Conservation (phyloP, 495 filamentous ascomycete species). For the Aspergillus hancockii region DNA sequence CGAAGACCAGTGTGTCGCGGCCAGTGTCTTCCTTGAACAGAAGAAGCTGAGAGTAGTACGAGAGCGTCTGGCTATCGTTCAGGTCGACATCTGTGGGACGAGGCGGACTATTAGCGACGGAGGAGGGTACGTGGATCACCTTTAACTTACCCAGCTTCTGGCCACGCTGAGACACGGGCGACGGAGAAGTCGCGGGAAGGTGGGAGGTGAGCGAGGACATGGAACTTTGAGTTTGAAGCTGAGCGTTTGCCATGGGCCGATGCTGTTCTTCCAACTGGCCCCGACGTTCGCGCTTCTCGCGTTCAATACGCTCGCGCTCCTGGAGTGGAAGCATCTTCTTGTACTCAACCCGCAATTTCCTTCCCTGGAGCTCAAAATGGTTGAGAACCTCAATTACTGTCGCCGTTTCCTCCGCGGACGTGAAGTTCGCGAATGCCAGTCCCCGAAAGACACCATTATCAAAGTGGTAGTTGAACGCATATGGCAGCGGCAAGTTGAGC, state of each 20-base stretch:
- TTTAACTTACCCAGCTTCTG: slow-evolving; percentile 61
- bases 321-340: slow-evolving; percentile 98
- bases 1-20: slow-evolving; percentile 82
- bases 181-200: slow-evolving; percentile 69
- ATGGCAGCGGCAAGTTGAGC: slow-evolving; percentile 85
- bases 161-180: slow-evolving; percentile 63
- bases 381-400: slow-evolving; percentile 89
- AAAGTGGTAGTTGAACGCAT: slow-evolving; percentile 99
- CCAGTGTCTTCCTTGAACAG: slow-evolving; percentile 79
- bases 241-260: slow-evolving; percentile 62
- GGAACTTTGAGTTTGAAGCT: slow-evolving; percentile 79
- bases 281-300: slow-evolving; percentile 94
- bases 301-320: slow-evolving; percentile 92
- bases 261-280: slow-evolving; percentile 98
- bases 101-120: slow-evolving; percentile 26
- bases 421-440: slow-evolving; percentile 97
- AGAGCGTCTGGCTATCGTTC: slow-evolving; percentile 85
- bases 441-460: slow-evolving; percentile 97
- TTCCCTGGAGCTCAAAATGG: slow-evolving; percentile 90
- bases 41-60: slow-evolving; percentile 84
- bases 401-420: slow-evolving; percentile 88
- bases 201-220: slow-evolving; percentile 79
- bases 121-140: background rate
- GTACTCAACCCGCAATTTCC: slow-evolving; percentile 94
- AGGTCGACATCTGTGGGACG: slow-evolving; percentile 70